Conservation (phyloP, 2,329 filamentous ascomycete species). For the Akanthomyces dipterigenus region DNA sequence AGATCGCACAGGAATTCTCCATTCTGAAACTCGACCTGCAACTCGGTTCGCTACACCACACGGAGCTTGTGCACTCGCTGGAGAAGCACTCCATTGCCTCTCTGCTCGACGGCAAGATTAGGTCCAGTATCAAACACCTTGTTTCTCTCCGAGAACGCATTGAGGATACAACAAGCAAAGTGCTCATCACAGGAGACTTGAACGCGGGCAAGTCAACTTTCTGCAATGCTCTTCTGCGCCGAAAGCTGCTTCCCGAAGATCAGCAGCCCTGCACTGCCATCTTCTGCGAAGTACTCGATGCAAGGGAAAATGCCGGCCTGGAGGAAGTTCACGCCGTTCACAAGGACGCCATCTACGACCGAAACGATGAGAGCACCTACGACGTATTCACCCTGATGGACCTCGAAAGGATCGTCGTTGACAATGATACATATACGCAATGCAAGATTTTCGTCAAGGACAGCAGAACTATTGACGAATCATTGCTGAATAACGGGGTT, state of each 20-base stretch:
- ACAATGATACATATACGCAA: conserved; percentile 82
- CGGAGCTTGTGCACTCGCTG: conserved; percentile 87
- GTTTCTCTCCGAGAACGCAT: conserved; percentile 83
- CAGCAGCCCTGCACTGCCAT: conserved; percentile 98
- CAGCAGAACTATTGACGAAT: conserved; percentile 81
- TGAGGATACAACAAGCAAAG: conserved; percentile 95
- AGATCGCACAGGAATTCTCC: conserved; percentile 93
- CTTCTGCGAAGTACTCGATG: conserved; percentile 94
- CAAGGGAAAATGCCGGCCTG: conserved; percentile 78
- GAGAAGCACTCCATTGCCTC: conserved; percentile 89
- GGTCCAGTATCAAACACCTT: conserved; percentile 86
- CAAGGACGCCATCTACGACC: conserved; percentile 70
- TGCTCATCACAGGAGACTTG: conserved; percentile 88
- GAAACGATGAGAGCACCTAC: conserved; percentile 90
- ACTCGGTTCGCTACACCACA: conserved; percentile 76
- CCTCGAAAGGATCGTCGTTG: conserved; percentile 81
- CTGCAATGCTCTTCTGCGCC: conserved; percentile 89
- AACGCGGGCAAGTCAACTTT: conserved; percentile 99
- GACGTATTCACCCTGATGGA: conserved; percentile 74
- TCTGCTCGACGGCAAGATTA: conserved; percentile 87
- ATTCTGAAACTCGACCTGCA: conserved; percentile 93
- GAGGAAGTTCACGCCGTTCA: conserved; percentile 97
- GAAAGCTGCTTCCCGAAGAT: conserved; percentile 91
- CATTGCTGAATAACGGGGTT: conserved; percentile 91
- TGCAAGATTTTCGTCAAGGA: conserved; percentile 98